These are phyloP conservation scores for Claviceps digitariae DNA, from an alignment of 2,329 filamentous ascomycete species.

Conservation along the genomic window DNA sequence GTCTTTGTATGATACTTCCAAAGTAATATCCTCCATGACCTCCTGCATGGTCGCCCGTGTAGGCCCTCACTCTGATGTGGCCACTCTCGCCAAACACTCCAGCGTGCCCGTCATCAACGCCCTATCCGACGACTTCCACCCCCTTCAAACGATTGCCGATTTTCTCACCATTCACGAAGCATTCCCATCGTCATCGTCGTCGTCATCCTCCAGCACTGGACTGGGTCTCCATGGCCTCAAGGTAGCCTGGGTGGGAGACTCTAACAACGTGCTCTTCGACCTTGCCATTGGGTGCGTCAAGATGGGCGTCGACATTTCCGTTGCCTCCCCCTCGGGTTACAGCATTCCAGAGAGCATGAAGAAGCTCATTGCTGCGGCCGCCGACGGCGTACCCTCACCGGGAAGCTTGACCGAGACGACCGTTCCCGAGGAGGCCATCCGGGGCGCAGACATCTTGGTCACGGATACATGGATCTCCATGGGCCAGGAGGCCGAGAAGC, in stretches of 20 bases:
- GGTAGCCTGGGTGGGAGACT: conserved; percentile 91
- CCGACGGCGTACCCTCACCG: conserved; percentile 38
- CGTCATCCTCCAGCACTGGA: conserved; percentile 21
- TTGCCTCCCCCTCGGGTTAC: conserved; percentile 78
- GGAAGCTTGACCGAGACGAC: conserved; percentile 63
- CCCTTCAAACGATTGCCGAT: conserved; percentile 87
- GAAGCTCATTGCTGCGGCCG: conserved; percentile 54
- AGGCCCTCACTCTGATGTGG: conserved; percentile 62
- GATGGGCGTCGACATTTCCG: conserved; percentile 71
- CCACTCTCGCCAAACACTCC: conserved; percentile 56
- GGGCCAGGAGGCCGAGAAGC: conserved; percentile 82
- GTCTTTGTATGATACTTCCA: conserved; percentile 80
- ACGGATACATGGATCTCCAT: conserved; percentile 98
- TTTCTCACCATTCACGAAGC: conserved; percentile 79
- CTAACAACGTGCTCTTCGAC: conserved; percentile 94
- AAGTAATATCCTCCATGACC: conserved; percentile 89
- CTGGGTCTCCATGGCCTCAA: conserved; percentile 73
- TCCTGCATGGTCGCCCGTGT: conserved; percentile 73
- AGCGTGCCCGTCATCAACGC: conserved; percentile 76
- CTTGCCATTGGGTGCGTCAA: conserved; percentile 79
- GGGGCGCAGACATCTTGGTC: conserved; percentile 76
- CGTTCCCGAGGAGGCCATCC: conserved; percentile 72
- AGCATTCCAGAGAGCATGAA: conserved; percentile 66
- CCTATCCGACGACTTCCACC: conserved; percentile 82
- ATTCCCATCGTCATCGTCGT: conserved; percentile 43